These are phyloP conservation scores for Alternaria ventricosa DNA, from an alignment of 2,329 filamentous ascomycete species.

Conservation along the genomic window DNA sequence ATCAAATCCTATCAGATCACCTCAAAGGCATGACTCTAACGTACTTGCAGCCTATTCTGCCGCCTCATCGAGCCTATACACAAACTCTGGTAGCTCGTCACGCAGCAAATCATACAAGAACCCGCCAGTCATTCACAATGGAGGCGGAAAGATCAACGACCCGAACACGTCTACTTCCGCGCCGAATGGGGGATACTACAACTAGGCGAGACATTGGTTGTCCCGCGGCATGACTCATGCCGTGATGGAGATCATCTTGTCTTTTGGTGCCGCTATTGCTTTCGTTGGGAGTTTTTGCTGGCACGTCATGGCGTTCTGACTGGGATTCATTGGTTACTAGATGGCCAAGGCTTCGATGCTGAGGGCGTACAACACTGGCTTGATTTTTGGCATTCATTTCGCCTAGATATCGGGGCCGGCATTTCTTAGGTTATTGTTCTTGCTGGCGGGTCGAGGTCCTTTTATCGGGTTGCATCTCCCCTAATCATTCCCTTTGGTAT, in stretches of 20 bases:
- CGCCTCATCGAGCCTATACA: conserved; percentile 33
- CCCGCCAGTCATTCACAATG: conserved; percentile 38
- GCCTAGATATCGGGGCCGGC: not conserved
- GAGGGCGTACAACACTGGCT: not conserved
- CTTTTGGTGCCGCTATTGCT: not conserved
- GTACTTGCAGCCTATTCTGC: conserved; percentile 18
- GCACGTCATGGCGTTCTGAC: not conserved
- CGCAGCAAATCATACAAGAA: conserved; percentile 38
- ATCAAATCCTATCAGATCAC: not conserved
- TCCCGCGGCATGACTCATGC: not conserved
- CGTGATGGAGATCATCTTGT: not conserved
- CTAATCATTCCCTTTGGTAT: not conserved
- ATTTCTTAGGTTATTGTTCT: not conserved
- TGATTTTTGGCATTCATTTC: not conserved
- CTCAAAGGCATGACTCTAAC: conserved; percentile 11
- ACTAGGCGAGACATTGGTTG: conserved; percentile 10
- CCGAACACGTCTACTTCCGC: conserved; percentile 38
- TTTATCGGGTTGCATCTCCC: conserved; percentile 10
- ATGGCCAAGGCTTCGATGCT: not conserved
- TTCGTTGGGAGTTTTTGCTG: not conserved
- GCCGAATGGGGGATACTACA: conserved; percentile 39
- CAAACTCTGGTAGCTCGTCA: conserved; percentile 30
- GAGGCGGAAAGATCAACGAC: conserved; percentile 37
- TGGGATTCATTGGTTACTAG: not conserved
- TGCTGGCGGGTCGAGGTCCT: conserved; percentile 6